These are phyloP conservation scores for Globisporangium okanoganense DNA, from an alignment of 352 stramenopile genomes.

Conservation along the genomic window DNA sequence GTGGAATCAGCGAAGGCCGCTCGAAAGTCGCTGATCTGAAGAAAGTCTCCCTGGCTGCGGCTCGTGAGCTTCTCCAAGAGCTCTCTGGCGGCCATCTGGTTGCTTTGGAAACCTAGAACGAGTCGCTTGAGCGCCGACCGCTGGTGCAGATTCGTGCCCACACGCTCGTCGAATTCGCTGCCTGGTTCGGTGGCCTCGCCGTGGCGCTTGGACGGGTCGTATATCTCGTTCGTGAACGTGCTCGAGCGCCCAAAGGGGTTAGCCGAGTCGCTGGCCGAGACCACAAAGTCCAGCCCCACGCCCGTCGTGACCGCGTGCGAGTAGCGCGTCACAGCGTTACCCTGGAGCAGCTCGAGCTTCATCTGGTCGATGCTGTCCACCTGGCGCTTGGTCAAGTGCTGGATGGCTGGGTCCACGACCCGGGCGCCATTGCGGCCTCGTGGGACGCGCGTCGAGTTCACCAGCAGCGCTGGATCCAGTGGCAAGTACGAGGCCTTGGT, in stretches of 20 bases:
- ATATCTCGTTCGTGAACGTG: slow-evolving; percentile 72
- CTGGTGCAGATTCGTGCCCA: slow-evolving; percentile 56
- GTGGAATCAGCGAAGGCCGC: slow-evolving; percentile 12
- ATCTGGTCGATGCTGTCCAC: slow-evolving; percentile 76
- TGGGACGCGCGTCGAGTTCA: slow-evolving; percentile 34
- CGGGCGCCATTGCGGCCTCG: slow-evolving; percentile 51
- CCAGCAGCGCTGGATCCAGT: slow-evolving; percentile 27
- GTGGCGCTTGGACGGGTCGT: slow-evolving; percentile 54
- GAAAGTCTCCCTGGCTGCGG: slow-evolving; percentile 18
- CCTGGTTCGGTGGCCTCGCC: slow-evolving; percentile 68
- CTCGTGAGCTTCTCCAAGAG: slow-evolving; percentile 8
- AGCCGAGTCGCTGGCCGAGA: slow-evolving; percentile 39
- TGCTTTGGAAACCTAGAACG: slow-evolving; percentile 17
- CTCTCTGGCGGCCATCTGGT: slow-evolving; percentile 9
- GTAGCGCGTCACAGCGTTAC: slow-evolving; percentile 52
- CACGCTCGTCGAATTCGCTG: slow-evolving; percentile 37
- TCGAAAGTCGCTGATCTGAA: slow-evolving; percentile 53
- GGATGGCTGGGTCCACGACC: slow-evolving; percentile 42
- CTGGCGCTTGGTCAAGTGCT: slow-evolving; percentile 57
- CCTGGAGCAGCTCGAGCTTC: slow-evolving; percentile 50
- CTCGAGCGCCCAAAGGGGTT: slow-evolving; percentile 68
- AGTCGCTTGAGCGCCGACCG: slow-evolving; percentile 54
- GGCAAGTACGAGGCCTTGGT: slow-evolving; percentile 37
- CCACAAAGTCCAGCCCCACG: slow-evolving; percentile 48
- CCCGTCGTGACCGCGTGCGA: slow-evolving; percentile 62